Evolutionary conservation across 164 flowering plant species (phyloP), one percentile per base, ranked within the genome.

Genomic region (Taxillus chinensis): DNA sequence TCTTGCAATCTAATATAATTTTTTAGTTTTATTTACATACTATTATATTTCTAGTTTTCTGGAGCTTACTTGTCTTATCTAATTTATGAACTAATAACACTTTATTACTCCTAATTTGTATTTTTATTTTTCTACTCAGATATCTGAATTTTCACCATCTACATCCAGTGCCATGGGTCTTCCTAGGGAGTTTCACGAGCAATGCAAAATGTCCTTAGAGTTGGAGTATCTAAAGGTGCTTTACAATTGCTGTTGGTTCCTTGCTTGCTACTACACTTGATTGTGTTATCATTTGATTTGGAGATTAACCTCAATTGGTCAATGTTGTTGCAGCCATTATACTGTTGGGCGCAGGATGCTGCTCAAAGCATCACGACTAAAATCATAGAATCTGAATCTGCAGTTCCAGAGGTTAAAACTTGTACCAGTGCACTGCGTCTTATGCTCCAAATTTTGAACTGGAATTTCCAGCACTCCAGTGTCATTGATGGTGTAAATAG

Each of bases 81-180:
- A 7, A 8, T 11, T 27, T 41, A 60, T 27, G 1, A 27, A 27
- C 27, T 27, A 27, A 27, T 27, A 27, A 27, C 27, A 27, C 0
- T 27, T 27, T 27, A 27, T 27, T 27, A 27, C 27, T 27, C 27
- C 16, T 7, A 3, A n/a, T 8, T 9, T 10, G 27, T n/a, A 2
- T 51, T 51, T 8, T 14, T 14, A 5, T 51, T n/a, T 5, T 51
- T 46, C 49, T 38, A 62, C 61, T 51, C 77, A 95, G 99, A 95
- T 95, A 45, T 87, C 92, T 60, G 99, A 95, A 72, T 95, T 93
- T 81, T 86, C 90, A 14, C 96, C 91, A 4, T 82, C 93, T 68
- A 91, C 97, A 39, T 86, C 95, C 62, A 80, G 86, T 77, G 82
- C 92, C 37, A 86, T 95, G 95, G 87, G 90, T 59, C 97, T 95